Conservation (phyloP, 1,139 yeast species). For the Taphrina populina region DNA sequence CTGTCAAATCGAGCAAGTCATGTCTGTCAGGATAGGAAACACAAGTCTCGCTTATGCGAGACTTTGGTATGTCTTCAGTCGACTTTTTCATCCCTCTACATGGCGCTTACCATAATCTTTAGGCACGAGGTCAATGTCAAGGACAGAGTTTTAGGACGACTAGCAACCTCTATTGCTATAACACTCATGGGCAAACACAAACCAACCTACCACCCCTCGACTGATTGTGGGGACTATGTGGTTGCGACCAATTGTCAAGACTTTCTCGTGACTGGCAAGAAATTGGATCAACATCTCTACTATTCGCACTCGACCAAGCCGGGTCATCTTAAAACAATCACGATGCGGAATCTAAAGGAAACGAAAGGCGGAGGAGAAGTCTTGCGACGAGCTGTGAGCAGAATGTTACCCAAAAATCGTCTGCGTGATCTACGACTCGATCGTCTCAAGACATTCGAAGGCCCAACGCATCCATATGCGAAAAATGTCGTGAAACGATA, state of each 20-base stretch:
- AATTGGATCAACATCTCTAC: slow-evolving; percentile 77
- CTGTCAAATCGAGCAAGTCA: too few relatives aligned
- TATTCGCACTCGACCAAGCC: slow-evolving; percentile 90
- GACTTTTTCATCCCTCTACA: too few relatives aligned
- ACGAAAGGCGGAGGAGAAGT: slow-evolving; percentile 86
- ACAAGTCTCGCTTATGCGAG: slow-evolving; percentile 26
- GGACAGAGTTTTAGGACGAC: slow-evolving; percentile 81
- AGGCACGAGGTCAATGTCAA: slow-evolving; percentile 96
- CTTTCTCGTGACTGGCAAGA: slow-evolving; percentile 77
- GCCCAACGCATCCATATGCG: slow-evolving; percentile 81
- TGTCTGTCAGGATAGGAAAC: slow-evolving; percentile 32
- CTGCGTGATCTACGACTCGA: slow-evolving; percentile 75
- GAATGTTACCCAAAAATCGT: slow-evolving; percentile 92
- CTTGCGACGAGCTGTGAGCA: slow-evolving; percentile 80
- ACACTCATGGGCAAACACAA: slow-evolving; percentile 94
- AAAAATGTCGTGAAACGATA: slow-evolving; percentile 57
- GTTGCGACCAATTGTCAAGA: slow-evolving; percentile 91
- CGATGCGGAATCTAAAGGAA: slow-evolving; percentile 73
- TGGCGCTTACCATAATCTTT: not conserved
- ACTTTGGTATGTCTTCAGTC: slow-evolving; percentile 10
- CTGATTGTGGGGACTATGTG: slow-evolving; percentile 94
- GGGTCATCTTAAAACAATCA: slow-evolving; percentile 77
- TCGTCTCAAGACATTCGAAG: slow-evolving; percentile 82
- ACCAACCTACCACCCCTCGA: slow-evolving; percentile 72
- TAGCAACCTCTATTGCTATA: slow-evolving; percentile 83